A percentile compares a stretch with the other conserved stretches of the same genome.
phyloP scores from a whole-genome alignment of 257 asterid genomes.

The Primulina huaijiensis region DNA sequence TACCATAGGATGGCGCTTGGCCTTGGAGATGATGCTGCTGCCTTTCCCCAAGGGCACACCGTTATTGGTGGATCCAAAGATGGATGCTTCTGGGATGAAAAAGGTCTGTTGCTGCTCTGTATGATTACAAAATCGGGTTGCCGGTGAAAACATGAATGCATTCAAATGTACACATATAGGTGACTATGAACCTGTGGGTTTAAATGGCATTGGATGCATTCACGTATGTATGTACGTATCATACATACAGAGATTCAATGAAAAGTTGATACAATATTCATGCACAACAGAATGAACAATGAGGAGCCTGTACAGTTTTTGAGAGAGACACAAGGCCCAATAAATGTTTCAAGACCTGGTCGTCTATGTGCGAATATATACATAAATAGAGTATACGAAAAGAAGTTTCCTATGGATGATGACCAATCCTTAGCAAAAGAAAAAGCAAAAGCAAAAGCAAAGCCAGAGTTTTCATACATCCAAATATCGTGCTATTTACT shows the following conservation, averaged over 20 bases:
- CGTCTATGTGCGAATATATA: neutral
- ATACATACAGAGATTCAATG: neutral
- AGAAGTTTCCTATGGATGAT: neutral
- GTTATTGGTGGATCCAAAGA: too few relatives aligned
- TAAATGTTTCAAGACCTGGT: neutral
- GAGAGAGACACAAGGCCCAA: conserved; percentile 33
- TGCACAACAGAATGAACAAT: conserved; percentile 21
- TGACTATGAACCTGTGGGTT: neutral
- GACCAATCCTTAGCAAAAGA: neutral
- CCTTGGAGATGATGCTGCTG: too few relatives aligned
- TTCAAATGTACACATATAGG: too few relatives aligned
- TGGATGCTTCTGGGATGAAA: too few relatives aligned
- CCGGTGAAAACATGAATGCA: too few relatives aligned
- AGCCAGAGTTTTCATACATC: neutral
- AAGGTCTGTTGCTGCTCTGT: too few relatives aligned
- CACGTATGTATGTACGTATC: neutral
- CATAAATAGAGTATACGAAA: neutral
- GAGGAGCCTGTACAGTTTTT: conserved; percentile 40
- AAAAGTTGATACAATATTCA: conserved; percentile 16
- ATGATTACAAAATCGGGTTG: too few relatives aligned
- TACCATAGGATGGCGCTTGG: too few relatives aligned
- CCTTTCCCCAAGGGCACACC: too few relatives aligned
- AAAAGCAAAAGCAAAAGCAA: neutral
- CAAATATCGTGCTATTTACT: neutral
- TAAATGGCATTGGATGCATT: neutral